Conservation (phyloP, 495 filamentous ascomycete genomes). For the Aspergillus cristatus region DNA sequence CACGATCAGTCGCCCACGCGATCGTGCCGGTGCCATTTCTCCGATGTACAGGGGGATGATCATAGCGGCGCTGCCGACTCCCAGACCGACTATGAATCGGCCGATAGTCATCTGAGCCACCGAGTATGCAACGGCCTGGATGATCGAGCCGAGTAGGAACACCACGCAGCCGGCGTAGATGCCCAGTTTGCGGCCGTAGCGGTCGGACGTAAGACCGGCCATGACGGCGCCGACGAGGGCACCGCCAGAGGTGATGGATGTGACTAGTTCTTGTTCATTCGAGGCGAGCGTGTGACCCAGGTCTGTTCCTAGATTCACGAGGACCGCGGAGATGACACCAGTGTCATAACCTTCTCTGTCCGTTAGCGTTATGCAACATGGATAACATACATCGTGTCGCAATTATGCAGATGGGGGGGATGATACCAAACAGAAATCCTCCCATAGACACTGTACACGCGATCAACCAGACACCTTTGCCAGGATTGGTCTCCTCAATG, state of each 20-base stretch:
- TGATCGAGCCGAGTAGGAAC: constrained; percentile 35
- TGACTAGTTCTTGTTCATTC: constrained; percentile 38
- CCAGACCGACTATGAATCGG: constrained; percentile 38
- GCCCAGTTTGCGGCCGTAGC: constrained; percentile 38
- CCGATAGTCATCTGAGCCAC: constrained; percentile 43
- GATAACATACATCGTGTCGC: too few relatives aligned
- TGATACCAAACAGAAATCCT: constrained; percentile 31
- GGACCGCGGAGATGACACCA: constrained; percentile 40
- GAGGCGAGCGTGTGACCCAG: constrained; percentile 21
- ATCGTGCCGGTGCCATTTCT: constrained; percentile 39
- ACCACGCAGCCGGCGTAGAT: constrained; percentile 40
- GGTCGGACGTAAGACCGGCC: constrained; percentile 39
- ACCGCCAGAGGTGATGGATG: constrained; percentile 38
- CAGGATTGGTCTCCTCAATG: constrained; percentile 3
- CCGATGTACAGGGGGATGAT: constrained; percentile 36
- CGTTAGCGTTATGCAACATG: too few relatives aligned
- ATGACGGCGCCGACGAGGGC: constrained; percentile 43
- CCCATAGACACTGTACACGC: constrained; percentile 26
- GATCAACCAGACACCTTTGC: constrained; percentile 20
- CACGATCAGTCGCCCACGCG: constrained; percentile 42
- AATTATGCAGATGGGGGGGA: too few relatives aligned
- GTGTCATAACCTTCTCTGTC: constrained; percentile 30
- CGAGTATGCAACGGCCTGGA: constrained; percentile 35
- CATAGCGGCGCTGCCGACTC: constrained; percentile 44
- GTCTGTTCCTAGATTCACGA: constrained; percentile 29